Conservation (phyloP, 345 rosid species). For the Hevea brasiliensis region DNA sequence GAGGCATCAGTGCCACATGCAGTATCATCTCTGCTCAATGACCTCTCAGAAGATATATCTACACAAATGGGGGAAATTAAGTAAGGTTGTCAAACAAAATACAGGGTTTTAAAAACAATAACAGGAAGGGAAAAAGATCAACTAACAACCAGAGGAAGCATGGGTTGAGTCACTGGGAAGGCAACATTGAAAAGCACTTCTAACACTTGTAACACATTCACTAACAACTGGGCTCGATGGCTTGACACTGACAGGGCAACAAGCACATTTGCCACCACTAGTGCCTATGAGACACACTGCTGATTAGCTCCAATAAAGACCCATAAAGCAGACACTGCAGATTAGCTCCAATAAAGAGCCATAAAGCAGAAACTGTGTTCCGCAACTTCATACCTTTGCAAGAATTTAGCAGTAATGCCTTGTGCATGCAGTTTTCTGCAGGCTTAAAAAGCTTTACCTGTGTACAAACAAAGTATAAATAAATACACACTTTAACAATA, state of each 20-base stretch:
- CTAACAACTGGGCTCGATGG: constrained; percentile 26
- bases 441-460: constrained; percentile 45
- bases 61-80: constrained; percentile 13
- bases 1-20: constrained; percentile 37
- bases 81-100: constrained; percentile 1
- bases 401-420: constrained; percentile 24
- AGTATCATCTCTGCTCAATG: constrained; percentile 34
- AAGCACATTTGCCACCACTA: constrained; percentile 28
- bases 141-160: constrained; percentile 41
- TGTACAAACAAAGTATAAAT: constrained; percentile 8
- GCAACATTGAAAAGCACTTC: constrained; percentile 38
- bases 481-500: background rate
- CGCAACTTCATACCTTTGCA: constrained; percentile 59
- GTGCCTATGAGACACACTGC: constrained; percentile 31
- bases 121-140: constrained; percentile 5
- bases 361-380: constrained; percentile 39
- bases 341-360: constrained; percentile 35
- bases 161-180: constrained; percentile 30
- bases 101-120: background rate
- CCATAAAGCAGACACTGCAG: constrained; percentile 17
- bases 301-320: no score
- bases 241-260: constrained; percentile 29
- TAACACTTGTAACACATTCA: constrained; percentile 49
- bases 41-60: constrained; percentile 48
- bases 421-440: constrained; percentile 24